Conservation (phyloP, 805 yeast species). For the Hemisphaericaspora nanyangensis region DNA sequence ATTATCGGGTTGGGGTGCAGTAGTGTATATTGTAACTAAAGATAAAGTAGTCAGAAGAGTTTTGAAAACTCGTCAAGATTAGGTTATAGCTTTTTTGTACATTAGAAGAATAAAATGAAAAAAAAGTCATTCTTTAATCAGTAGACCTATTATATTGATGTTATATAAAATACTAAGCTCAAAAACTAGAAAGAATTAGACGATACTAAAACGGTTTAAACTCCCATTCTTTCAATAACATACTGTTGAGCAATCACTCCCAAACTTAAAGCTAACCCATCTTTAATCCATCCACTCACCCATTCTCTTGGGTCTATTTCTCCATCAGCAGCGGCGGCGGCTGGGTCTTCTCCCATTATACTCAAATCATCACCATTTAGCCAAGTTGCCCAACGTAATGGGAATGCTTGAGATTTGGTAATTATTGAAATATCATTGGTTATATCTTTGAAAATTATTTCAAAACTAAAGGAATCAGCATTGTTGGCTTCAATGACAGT, state of each 20-base stretch:
- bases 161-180: not conserved
- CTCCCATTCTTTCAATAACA: constrained; percentile 86
- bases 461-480: constrained; percentile 64
- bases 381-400: constrained; percentile 92
- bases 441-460: constrained; percentile 71
- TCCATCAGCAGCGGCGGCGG: constrained; percentile 14
- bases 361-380: constrained; percentile 46
- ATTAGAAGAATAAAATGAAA: not conserved
- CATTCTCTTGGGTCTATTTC: constrained; percentile 39
- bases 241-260: constrained; percentile 90
- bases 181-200: not conserved
- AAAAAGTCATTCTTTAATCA: not conserved
- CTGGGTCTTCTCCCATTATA: constrained; percentile 18
- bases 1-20: constrained; percentile 97
- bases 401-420: constrained; percentile 86
- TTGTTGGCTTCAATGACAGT: constrained; percentile 44
- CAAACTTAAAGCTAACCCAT: constrained; percentile 70
- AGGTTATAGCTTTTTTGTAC: constrained; percentile 11
- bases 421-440: constrained; percentile 71
- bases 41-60: constrained; percentile 86
- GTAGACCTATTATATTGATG: no score
- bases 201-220: no score
- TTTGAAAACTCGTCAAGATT: constrained; percentile 95
- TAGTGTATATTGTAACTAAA: constrained; percentile 86
- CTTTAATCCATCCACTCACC: constrained; percentile 43